Evolutionary conservation across 257 asterid genomes (phyloP).

Genomic region (Solanum chilense): DNA sequence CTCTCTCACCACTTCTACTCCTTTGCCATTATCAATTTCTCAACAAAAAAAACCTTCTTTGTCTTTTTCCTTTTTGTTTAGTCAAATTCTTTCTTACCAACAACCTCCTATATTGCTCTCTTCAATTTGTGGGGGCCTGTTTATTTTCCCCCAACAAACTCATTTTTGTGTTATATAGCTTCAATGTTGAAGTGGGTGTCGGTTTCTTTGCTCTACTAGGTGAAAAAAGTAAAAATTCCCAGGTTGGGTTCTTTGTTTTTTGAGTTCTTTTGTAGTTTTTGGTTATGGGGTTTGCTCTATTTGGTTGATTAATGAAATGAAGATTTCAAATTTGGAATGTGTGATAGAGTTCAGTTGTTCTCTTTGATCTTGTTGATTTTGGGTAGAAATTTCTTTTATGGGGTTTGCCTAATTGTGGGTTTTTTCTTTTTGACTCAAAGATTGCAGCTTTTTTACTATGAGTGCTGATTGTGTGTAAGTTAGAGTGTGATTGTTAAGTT

Average conservation of each 20-base stretch:
- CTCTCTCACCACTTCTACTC: neutral
- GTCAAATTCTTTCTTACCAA: slow-evolving; percentile 6
- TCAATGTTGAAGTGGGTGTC: slow-evolving; percentile 18
- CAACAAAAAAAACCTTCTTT: neutral
- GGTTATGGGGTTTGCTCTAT: slow-evolving; percentile 5
- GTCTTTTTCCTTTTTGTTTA: neutral
- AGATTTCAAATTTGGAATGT: neutral
- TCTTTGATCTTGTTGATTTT: neutral
- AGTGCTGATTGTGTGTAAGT: neutral
- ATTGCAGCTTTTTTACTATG: neutral
- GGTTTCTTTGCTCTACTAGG: slow-evolving; percentile 8
- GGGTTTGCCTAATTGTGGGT: neutral
- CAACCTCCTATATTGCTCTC: neutral
- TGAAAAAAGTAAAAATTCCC: neutral
- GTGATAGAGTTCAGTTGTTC: neutral
- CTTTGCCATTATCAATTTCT: neutral
- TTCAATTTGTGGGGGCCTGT: neutral
- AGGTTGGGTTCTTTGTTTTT: neutral
- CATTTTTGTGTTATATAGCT: slow-evolving; percentile 25
- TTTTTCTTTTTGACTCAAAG: neutral
- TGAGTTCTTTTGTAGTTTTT: neutral
- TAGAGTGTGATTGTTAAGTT: slow-evolving; percentile 27
- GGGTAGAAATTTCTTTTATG: neutral
- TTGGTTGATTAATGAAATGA: slow-evolving; percentile 16
- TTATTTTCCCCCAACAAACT: slow-evolving; percentile 8